Evolutionary conservation across 2,329 filamentous ascomycete genomes (phyloP), one percentile per base, ranked within the genome.

Genomic region (Cryoendolithus antarcticus): DNA sequence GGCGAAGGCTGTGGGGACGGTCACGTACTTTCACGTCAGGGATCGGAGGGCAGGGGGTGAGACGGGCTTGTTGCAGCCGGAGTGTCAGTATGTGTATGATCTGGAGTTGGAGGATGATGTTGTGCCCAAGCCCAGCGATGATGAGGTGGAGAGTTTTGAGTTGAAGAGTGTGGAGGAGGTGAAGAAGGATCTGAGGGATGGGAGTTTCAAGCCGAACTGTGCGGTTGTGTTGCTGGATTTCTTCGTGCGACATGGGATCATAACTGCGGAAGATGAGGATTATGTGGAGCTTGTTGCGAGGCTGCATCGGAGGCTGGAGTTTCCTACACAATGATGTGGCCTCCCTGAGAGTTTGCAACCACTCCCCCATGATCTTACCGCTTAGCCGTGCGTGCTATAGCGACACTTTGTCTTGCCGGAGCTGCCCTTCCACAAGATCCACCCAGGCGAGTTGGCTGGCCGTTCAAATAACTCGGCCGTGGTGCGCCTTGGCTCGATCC

Each of bases 201-300:
- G 83, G 9, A 74, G 80, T 50, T 98, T 89, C 67, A 98, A 98
- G 67, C 82, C 88, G 2, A 96, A 96, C 59, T 95, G 88, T 61
- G 81, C 83, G 9, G 59, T 91, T 42, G 75, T 93, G 35, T 64
- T 91, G 57, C 62, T 95, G 34, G 86, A 96, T 59, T 98, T 96
- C 64, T 83, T 98, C 57, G 70, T 93, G 49, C 74, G 89, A 38
- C 84, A 86, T 61, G 82, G 84, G 1, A 75, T 94, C 45, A 56
- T 95, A 55, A 93, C 80, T 6, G 61, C 67, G 32, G 82, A 84
- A 50, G 88, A 96, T 64, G 71, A 73, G 36, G 67, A 89, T 53
- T 86, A 81, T 55, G 69, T 81, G 45, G 79, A 86, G 62, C 86
- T 96, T 51, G 67, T 75, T 44, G 68, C 70, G 42, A 75, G 84